These are phyloP conservation scores for Russula dissimulans DNA, from an alignment of 768 basidiomycete species.

Conservation along the genomic window DNA sequence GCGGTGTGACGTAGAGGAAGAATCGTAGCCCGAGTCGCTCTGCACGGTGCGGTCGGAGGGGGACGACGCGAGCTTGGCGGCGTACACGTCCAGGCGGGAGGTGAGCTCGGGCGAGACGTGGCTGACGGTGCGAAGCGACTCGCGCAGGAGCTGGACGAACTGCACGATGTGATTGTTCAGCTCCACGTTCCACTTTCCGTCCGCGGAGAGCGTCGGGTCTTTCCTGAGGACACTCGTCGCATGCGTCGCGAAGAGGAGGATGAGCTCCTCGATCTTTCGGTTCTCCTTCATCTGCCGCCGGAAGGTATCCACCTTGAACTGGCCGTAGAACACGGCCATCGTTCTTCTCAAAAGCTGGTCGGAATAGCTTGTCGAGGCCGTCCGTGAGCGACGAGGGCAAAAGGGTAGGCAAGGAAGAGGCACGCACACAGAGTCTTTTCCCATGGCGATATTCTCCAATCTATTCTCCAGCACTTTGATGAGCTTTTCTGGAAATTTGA, in stretches of 20 bases:
- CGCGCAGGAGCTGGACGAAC: constrained; percentile 80
- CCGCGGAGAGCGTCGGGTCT: constrained; percentile 72
- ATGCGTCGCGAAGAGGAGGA: constrained; percentile 90
- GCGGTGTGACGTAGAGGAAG: constrained; percentile 48
- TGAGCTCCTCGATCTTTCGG: constrained; percentile 94
- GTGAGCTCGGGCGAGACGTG: constrained; percentile 81
- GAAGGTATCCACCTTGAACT: constrained; percentile 79
- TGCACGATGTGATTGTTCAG: constrained; percentile 86
- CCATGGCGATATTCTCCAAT: constrained; percentile 89
- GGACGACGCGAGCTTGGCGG: constrained; percentile 51
- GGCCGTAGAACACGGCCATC: constrained; percentile 88
- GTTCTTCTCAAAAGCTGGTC: constrained; percentile 85
- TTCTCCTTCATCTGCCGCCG: constrained; percentile 90
- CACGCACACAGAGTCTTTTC: constrained; percentile 79
- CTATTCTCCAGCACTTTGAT: constrained; percentile 85
- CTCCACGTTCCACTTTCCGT: constrained; percentile 81
- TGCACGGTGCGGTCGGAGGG: constrained; percentile 39
- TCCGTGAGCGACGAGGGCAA: background rate
- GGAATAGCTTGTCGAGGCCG: constrained; percentile 49
- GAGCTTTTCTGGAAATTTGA: constrained; percentile 91
- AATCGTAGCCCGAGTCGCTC: constrained; percentile 60
- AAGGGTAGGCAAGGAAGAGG: background rate
- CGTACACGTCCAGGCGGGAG: constrained; percentile 74
- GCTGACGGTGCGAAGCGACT: constrained; percentile 61
- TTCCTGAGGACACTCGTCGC: constrained; percentile 84